These are phyloP conservation scores for Thermomucor indicae-seudaticae DNA, from an alignment of 371 early-diverging fungal species.

Conservation along the genomic window DNA sequence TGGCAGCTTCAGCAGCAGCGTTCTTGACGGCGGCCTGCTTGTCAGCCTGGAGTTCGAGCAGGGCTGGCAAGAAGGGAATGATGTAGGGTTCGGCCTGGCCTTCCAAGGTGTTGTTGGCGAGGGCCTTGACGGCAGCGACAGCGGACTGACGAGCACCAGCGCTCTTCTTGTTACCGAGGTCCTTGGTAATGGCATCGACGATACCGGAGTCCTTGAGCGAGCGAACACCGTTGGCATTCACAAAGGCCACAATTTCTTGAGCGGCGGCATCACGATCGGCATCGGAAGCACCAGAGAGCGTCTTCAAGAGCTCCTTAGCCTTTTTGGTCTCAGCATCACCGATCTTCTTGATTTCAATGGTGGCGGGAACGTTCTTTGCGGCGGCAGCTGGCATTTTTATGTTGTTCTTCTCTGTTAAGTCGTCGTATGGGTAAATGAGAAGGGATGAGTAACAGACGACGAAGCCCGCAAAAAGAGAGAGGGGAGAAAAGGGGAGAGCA, in stretches of 20 bases:
- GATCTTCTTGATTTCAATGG: slow-evolving; percentile 14
- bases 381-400: slow-evolving; percentile 1
- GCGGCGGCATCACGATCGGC: slow-evolving; percentile 28
- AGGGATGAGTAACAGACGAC: not conserved
- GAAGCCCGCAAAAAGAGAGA: slow-evolving; percentile 3
- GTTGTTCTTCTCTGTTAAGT: slow-evolving; percentile 11
- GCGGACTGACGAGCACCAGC: slow-evolving; percentile 62
- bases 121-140: slow-evolving; percentile 54
- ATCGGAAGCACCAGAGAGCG: slow-evolving; percentile 23
- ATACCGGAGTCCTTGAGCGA: slow-evolving; percentile 53
- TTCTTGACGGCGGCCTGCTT: slow-evolving; percentile 60
- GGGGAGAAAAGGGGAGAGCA: slow-evolving; percentile 1
- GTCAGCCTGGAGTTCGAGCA: slow-evolving; percentile 63
- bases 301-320: slow-evolving; percentile 33
- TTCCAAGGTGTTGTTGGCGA: slow-evolving; percentile 41
- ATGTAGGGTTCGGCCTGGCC: slow-evolving; percentile 61
- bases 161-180: slow-evolving; percentile 65
- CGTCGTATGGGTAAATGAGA: slow-evolving; percentile 5
- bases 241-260: slow-evolving; percentile 33
- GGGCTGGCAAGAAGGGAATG: slow-evolving; percentile 45
- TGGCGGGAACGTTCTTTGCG: slow-evolving; percentile 17
- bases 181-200: slow-evolving; percentile 51
- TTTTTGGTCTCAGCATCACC: slow-evolving; percentile 21
- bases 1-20: slow-evolving; percentile 53
- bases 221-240: slow-evolving; percentile 49